A percentile compares a stretch with the other conserved stretches of the same genome.
Conservation (phyloP, 1,139 yeast species). For the Taphrina betulina region DNA sequence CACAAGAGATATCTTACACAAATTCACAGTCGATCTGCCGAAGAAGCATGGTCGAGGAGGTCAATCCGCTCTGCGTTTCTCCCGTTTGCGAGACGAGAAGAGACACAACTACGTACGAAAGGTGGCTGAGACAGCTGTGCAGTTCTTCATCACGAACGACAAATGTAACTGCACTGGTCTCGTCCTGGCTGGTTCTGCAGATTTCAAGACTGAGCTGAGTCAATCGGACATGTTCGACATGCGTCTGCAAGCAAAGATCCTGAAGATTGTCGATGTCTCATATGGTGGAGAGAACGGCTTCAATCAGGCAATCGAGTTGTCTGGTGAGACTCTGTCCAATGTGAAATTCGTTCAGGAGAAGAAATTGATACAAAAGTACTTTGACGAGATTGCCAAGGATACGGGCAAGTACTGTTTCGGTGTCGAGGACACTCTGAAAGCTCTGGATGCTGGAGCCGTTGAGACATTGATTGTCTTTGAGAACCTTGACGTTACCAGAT, state of each 20-base stretch:
- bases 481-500: slow-evolving; percentile 79
- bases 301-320: slow-evolving; percentile 95
- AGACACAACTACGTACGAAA: slow-evolving; percentile 97
- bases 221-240: slow-evolving; percentile 89
- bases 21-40: slow-evolving; percentile 95
- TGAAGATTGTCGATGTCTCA: slow-evolving; percentile 91
- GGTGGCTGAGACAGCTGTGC: slow-evolving; percentile 97
- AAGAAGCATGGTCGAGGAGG: slow-evolving; percentile 99
- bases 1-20: slow-evolving; percentile 92
- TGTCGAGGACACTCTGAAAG: slow-evolving; percentile 92
- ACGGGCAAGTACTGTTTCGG: slow-evolving; percentile 95
- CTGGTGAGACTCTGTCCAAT: slow-evolving; percentile 93
- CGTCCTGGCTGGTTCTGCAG: slow-evolving; percentile 97
- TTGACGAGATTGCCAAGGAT: slow-evolving; percentile 96
- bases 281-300: slow-evolving; percentile 99
- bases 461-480: slow-evolving; percentile 90
- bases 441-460: slow-evolving; percentile 92
- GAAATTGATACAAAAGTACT: slow-evolving; percentile 85
- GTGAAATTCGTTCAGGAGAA: slow-evolving; percentile 97
- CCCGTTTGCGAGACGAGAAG: slow-evolving; percentile 97
- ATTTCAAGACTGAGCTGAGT: slow-evolving; percentile 89
- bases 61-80: slow-evolving; percentile 98
- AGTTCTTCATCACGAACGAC: slow-evolving; percentile 87
- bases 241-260: slow-evolving; percentile 81
- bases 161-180: slow-evolving; percentile 92